These are phyloP conservation scores for Moniliella sp. DNA, from an alignment of 1,284 basidiomycete species.

Conservation along the genomic window DNA sequence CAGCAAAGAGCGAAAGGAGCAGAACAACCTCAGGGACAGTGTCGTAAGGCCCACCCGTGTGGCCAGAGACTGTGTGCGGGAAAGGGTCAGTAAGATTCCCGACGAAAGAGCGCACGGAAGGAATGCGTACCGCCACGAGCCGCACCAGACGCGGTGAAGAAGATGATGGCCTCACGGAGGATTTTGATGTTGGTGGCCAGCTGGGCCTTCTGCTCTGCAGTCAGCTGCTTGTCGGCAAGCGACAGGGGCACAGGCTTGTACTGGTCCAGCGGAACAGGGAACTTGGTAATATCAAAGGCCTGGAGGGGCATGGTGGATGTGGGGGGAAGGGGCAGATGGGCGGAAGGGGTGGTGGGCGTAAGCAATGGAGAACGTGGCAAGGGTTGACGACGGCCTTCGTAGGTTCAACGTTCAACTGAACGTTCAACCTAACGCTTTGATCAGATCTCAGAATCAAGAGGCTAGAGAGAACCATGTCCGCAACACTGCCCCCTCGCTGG, in stretches of 20 bases:
- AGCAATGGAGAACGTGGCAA: too few species aligned
- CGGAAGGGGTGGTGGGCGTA: too few species aligned
- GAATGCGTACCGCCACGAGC: conserved; percentile 43
- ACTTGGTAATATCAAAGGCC: conserved; percentile 1
- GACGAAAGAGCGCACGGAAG: too few species aligned
- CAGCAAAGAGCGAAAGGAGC: conserved; percentile 49
- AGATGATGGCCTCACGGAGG: conserved; percentile 56
- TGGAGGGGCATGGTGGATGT: too few species aligned
- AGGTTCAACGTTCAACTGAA: too few species aligned
- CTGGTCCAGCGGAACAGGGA: conserved; percentile 3
- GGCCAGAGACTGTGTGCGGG: conserved; percentile 63
- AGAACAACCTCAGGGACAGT: conserved; percentile 61
- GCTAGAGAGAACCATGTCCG: too few species aligned
- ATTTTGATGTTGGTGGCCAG: conserved; percentile 48
- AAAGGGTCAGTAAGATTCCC: too few species aligned
- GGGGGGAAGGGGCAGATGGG: too few species aligned
- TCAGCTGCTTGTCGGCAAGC: conserved; percentile 3
- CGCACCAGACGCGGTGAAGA: conserved; percentile 57
- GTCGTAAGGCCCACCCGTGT: conserved; percentile 57
- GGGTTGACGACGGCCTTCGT: too few species aligned
- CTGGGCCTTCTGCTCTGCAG: conserved; percentile 5
- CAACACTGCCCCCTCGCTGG: too few species aligned
- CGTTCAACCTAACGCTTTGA: too few species aligned
- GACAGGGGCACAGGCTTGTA: conserved; percentile 4
- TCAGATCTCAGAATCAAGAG: too few species aligned